Evolutionary conservation across 805 yeast genomes (phyloP).

Genomic region (Kregervanrija delftensis): DNA sequence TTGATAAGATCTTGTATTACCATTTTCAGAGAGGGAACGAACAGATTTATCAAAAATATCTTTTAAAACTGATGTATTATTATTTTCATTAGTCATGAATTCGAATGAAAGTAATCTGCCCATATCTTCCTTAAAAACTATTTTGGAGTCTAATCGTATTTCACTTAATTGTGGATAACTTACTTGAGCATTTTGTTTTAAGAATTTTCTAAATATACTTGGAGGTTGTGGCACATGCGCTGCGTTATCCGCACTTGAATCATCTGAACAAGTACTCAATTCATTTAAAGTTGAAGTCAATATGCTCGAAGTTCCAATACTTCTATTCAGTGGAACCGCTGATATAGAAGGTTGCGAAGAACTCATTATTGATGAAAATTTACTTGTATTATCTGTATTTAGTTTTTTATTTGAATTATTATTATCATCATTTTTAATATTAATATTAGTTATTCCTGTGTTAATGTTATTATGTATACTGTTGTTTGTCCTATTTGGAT

Average conservation of each 20-base stretch:
- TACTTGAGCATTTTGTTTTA: conserved; percentile 18
- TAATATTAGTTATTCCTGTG: background rate
- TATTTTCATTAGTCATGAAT: conserved; percentile 2
- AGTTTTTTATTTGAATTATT: background rate
- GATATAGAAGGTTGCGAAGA: too few species aligned
- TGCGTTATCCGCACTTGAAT: background rate
- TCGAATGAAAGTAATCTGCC: conserved; percentile 8
- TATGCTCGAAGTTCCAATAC: background rate
- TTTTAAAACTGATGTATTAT: conserved; percentile 22
- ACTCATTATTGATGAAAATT: too few species aligned
- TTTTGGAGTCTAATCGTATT: conserved; percentile 17
- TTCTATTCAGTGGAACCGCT: too few species aligned
- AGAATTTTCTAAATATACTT: conserved; percentile 3
- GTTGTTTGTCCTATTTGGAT: background rate
- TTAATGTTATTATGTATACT: background rate
- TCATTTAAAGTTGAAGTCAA: conserved; percentile 5
- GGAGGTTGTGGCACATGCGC: conserved; percentile 1
- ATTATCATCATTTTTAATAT: background rate
- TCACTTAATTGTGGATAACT: conserved; percentile 19
- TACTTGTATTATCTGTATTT: background rate
- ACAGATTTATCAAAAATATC: conserved; percentile 14
- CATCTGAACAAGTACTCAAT: background rate
- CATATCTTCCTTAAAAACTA: conserved; percentile 17
- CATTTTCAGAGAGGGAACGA: conserved; percentile 11
- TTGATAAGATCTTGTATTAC: conserved; percentile 16